Conservation (phyloP, 225 moss, liverwort and hornwort genomes). For the Physcomitrellopsis africana region DNA sequence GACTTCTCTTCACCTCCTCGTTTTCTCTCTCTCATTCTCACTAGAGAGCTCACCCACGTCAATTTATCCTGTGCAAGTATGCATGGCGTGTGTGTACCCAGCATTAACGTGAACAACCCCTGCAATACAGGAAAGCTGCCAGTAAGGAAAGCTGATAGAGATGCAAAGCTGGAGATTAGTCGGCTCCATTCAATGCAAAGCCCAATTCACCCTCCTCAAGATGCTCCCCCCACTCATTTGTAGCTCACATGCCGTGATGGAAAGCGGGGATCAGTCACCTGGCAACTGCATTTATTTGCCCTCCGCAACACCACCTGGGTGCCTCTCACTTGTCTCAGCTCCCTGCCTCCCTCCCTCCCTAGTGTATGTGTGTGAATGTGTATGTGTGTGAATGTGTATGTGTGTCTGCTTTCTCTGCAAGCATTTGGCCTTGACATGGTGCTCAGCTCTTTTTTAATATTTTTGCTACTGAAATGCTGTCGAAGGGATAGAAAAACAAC, state of each 20-base stretch:
- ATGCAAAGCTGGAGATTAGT: slow-evolving; percentile 30
- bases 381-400: too few relatives aligned
- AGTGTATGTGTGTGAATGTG: too few relatives aligned
- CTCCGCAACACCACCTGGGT: slow-evolving; percentile 28
- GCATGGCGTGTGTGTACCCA: slow-evolving; percentile 17
- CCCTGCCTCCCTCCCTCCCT: background rate
- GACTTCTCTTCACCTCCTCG: background rate
- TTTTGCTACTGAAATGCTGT: too few relatives aligned
- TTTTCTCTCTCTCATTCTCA: too few relatives aligned
- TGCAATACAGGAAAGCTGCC: background rate
- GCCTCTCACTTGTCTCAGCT: too few relatives aligned
- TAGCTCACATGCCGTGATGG: slow-evolving; percentile 49
- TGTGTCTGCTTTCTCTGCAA: too few relatives aligned
- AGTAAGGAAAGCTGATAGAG: background rate
- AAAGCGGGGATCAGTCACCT: slow-evolving; percentile 32
- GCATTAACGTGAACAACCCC: slow-evolving; percentile 12
- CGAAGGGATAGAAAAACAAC: too few relatives aligned
- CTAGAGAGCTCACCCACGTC: background rate
- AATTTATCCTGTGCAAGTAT: background rate
- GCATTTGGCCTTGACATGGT: background rate
- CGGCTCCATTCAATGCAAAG: slow-evolving; percentile 43
- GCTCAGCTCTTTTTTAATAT: slow-evolving; percentile 14
- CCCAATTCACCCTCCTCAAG: slow-evolving; percentile 34
- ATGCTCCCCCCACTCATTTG: slow-evolving; percentile 49
- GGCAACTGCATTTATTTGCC: slow-evolving; percentile 12